Evolutionary conservation across 2,329 filamentous ascomycete species (phyloP).

Genomic region (Penicillium sp.): DNA sequence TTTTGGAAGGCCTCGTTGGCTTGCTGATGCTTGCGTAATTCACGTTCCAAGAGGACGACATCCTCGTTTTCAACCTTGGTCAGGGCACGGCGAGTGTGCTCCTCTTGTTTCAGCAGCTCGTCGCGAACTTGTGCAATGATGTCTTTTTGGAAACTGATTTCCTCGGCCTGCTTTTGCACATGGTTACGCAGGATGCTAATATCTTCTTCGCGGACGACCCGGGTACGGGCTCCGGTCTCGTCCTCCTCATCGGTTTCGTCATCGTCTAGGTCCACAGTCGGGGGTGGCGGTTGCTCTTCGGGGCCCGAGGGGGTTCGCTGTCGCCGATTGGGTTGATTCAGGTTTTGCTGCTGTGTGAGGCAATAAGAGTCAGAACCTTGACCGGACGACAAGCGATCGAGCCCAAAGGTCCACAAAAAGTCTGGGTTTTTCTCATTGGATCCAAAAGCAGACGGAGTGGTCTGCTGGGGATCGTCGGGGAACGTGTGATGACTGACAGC

Average conservation of each 20-base stretch:
- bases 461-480: constrained; percentile 81
- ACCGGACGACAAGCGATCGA: constrained; percentile 38
- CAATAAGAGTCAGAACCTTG: constrained; percentile 41
- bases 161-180: constrained; percentile 89
- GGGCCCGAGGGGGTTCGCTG: constrained; percentile 39
- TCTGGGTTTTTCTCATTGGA: constrained; percentile 53
- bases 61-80: constrained; percentile 83
- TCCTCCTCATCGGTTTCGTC: constrained; percentile 49
- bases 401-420: constrained; percentile 40
- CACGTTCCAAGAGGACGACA: constrained; percentile 85
- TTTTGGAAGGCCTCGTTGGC: constrained; percentile 99
- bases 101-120: constrained; percentile 83
- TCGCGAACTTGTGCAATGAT: constrained; percentile 84
- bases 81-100: constrained; percentile 80
- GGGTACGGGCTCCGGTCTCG: constrained; percentile 56
- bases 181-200: constrained; percentile 85
- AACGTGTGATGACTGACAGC: constrained; percentile 61
- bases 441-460: constrained; percentile 61
- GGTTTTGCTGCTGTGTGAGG: constrained; percentile 42
- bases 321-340: constrained; percentile 41
- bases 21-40: constrained; percentile 95
- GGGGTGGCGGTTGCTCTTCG: constrained; percentile 30
- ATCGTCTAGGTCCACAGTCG: constrained; percentile 36
- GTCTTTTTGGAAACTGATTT: constrained; percentile 84
- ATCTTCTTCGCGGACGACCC: constrained; percentile 72